These are phyloP conservation scores for Russula sp. DNA, from an alignment of 768 basidiomycete species.

Conservation along the genomic window DNA sequence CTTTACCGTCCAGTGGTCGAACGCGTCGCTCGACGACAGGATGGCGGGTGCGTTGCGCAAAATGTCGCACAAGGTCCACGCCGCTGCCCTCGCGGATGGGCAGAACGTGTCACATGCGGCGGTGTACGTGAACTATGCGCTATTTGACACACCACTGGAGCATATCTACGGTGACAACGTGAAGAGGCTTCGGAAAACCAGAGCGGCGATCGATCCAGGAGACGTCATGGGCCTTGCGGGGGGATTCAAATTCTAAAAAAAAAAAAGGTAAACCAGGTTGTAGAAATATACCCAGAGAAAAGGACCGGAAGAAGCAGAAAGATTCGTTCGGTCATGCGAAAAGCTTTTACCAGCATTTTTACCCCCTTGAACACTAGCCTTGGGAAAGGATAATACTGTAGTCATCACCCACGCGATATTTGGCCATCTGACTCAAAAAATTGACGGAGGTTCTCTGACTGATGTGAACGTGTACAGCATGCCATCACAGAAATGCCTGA, in stretches of 20 bases:
- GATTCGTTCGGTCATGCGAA: too few species aligned
- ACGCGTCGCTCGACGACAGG: conserved; percentile 31
- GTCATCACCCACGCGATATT: too few species aligned
- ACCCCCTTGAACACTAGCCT: too few species aligned
- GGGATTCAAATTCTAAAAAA: conserved; percentile 21
- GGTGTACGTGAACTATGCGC: conserved; percentile 19
- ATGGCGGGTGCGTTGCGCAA: conserved; percentile 34
- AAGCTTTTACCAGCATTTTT: too few species aligned
- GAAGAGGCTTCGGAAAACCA: conserved; percentile 8
- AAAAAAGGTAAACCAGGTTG: too few species aligned
- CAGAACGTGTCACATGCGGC: conserved; percentile 16
- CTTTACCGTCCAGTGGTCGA: not conserved
- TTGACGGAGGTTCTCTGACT: too few species aligned
- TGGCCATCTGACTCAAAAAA: too few species aligned
- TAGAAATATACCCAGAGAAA: too few species aligned
- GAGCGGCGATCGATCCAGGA: conserved; percentile 16
- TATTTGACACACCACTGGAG: conserved; percentile 14
- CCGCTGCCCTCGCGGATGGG: conserved; percentile 20
- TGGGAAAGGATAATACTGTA: too few species aligned
- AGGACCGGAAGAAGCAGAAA: too few species aligned
- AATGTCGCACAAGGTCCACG: not conserved
- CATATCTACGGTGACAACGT: conserved; percentile 21
- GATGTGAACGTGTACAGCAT: too few species aligned
- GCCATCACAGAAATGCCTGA: too few species aligned
- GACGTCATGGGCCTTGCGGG: conserved; percentile 23